Evolutionary conservation across 176 grass and related monocot species (phyloP).

Genomic region (Cenchrus americanus): DNA sequence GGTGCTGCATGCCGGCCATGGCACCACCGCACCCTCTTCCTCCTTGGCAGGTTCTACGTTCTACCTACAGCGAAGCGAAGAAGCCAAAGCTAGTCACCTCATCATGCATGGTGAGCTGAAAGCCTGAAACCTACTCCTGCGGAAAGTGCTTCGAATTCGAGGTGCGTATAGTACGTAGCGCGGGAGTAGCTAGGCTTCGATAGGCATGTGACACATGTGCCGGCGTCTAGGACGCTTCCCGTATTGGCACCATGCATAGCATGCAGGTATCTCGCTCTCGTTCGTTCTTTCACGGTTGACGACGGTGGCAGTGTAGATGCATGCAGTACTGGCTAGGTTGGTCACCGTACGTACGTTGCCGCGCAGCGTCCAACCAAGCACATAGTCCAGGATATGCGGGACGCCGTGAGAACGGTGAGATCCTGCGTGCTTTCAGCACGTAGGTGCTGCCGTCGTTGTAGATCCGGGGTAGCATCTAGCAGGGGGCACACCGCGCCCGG

Average conservation of each 20-base stretch:
- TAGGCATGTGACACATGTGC: neutral
- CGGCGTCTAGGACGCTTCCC: slow-evolving; percentile 2
- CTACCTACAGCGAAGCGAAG: too few species aligned
- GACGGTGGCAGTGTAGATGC: neutral
- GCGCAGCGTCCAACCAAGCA: neutral
- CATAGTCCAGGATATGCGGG: neutral
- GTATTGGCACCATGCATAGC: neutral
- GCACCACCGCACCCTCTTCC: too few species aligned
- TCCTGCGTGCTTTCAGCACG: neutral
- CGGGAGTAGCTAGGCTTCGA: neutral
- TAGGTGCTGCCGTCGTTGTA: neutral
- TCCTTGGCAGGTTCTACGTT: too few species aligned
- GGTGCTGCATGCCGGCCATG: too few species aligned
- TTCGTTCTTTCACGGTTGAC: too few species aligned
- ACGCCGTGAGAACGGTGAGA: slow-evolving; percentile 4
- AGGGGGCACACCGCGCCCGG: neutral
- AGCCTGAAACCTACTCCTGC: too few species aligned
- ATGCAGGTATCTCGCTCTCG: neutral
- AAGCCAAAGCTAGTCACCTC: too few species aligned
- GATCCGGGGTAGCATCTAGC: slow-evolving; percentile 43
- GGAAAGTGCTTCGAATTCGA: too few species aligned
- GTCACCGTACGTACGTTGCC: neutral
- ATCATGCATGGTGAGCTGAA: too few species aligned
- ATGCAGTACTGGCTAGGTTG: neutral
- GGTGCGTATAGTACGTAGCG: too few species aligned